Evolutionary conservation across 768 basidiomycete genomes (phyloP).

Genomic region (Gyrodon lividus): DNA sequence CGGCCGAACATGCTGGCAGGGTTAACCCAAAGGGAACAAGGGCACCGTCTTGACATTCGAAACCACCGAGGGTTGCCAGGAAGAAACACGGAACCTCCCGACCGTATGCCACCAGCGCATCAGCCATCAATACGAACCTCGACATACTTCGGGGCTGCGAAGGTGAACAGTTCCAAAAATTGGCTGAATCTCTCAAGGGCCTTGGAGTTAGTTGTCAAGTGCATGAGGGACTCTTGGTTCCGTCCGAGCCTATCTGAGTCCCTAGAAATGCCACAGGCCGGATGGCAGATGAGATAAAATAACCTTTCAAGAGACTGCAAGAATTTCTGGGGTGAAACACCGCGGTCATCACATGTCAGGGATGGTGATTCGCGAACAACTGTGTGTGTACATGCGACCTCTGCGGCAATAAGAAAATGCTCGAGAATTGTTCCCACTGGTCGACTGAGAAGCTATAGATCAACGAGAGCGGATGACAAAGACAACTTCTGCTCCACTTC

Average conservation of each 20-base stretch:
- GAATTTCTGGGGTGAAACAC: neutral
- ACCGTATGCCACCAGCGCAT: too few species aligned
- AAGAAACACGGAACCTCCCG: neutral
- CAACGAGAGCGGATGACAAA: too few species aligned
- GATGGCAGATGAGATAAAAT: neutral
- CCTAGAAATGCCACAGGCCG: neutral
- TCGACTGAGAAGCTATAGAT: too few species aligned
- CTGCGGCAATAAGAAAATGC: neutral
- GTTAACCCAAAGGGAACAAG: too few species aligned
- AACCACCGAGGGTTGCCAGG: neutral
- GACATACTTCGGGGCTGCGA: neutral
- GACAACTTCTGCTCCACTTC: neutral
- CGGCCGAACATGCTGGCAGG: slow-evolving; percentile 10
- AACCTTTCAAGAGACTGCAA: neutral
- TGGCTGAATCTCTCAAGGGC: neutral
- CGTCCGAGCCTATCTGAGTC: neutral
- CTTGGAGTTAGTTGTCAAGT: too few species aligned
- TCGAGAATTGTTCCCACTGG: neutral
- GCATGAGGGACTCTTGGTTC: neutral
- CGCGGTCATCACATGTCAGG: neutral
- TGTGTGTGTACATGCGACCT: neutral
- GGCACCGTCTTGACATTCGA: neutral
- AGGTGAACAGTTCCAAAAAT: too few species aligned
- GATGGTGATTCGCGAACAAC: slow-evolving; percentile 2
- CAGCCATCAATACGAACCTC: neutral